Base-by-base conservation (phyloP, 495 filamentous ascomycete genomes). In the Lasiosphaeris hirsuta region DNA sequence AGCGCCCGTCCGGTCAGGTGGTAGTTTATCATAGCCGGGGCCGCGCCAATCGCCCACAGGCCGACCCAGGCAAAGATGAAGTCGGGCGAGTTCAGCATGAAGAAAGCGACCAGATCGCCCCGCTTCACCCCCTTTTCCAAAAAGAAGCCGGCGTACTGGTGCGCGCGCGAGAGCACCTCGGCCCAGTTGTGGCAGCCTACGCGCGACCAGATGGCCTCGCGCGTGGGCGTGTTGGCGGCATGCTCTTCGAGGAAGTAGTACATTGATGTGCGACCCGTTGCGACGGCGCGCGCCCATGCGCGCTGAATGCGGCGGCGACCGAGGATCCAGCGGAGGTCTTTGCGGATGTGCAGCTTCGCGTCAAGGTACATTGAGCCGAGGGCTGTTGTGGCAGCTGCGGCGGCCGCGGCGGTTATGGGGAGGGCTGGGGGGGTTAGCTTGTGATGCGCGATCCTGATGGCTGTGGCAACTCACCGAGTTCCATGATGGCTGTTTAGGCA, bases 71-170 rank as follows among this genome's bases (percentile, higher is more conserved):
- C 51, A 41, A 78, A 63, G 34, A 90, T 64, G 65, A 90, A 90
- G 63, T 92, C 88, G 53, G 63, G 78, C 7, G 79, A 78, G 63
- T 91, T 93, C 54, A 76, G 77, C 64, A 91, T 76, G 69, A 86
- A 90, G 54, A 92, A 78, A 4, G 78, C 81, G 0, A 90, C 85
- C 2, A 90, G 70, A 7, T 90, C 82, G n/a, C 82, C 82, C 1
- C 81, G 81, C 62, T 78, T 65, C 15, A 91, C 80, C 7, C 85
- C 84, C 33, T 80, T 69, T 1, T 76, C 66, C 10, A 83, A 70
- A 63, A 86, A 88, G 73, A 79, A 91, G 51, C 84, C 75, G 0
- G 79, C 88, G 57, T 85, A 90, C 57, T 84, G 86, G 60, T 81
- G 79, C 10, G 74, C 75, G 11, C 77, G 73, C 5, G 76, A 77